Evolutionary conservation across 2,329 filamentous ascomycete genomes (phyloP), one percentile per base, ranked within the genome.

Genomic region (Colletotrichum neosansevieriae): DNA sequence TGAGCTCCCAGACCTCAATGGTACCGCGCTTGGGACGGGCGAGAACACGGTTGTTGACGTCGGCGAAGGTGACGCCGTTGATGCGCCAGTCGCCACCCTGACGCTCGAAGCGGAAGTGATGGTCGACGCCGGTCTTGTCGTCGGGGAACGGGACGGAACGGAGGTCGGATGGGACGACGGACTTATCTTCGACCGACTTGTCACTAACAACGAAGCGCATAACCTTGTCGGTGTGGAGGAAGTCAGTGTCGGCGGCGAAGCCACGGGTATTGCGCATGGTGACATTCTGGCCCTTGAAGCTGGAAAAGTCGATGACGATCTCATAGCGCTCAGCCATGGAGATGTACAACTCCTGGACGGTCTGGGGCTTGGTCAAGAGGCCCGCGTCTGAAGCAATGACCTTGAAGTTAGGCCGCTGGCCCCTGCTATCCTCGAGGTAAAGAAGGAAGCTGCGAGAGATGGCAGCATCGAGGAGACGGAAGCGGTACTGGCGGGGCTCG

Each of bases 251-350:
- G 5, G 78, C 75, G 10, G 76, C 76, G 17, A 82, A 75, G 2
- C 78, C 75, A 1, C 75, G 72, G 11, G 68, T 70, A 70, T 85
- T 85, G 53, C 74, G 78, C 49, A 84, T 71, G 85, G 74, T 87
- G 83, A 63, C 86, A 71, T 77, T 78, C 17, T 84, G 81, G 4
- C 75, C 76, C 54, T 80, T 81, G 71, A 87, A 88, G 1, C 81
- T 81, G 0, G 81, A 81, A 34, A 84, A 80, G 60, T 88, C 83
- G 63, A 84, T 83, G 38, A 87, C 75, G 13, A 86, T 76, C 70
- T 87, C 85, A 70, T 83, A 87, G 13, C 85, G 80, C 71, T 87
- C 85, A 2, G 82, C 85, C 80, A 85, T 85, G 19, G 82, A 75
- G 53, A 87, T 78, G n/a, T 79, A 78, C 2, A 87, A 73, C 29